Conservation (phyloP, 495 filamentous ascomycete genomes). For the Pyronema domesticum region DNA sequence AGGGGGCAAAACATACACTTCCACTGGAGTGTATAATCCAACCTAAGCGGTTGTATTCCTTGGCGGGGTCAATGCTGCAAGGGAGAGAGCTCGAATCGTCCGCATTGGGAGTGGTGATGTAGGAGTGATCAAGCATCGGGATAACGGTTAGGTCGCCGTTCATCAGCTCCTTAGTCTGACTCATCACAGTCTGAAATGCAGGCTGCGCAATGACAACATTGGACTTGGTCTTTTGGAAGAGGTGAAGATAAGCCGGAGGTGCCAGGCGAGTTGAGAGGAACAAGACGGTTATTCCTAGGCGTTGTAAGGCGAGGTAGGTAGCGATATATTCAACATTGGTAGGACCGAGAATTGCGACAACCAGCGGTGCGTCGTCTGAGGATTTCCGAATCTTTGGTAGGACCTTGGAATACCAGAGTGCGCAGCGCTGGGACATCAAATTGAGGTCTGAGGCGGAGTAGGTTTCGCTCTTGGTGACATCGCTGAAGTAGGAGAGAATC, state of each 20-base stretch:
- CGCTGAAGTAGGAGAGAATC: constrained; percentile 6
- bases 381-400: constrained; percentile 9
- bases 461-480: constrained; percentile 4
- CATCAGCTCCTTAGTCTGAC: constrained; percentile 6
- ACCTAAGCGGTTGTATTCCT: constrained; percentile 25
- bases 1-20: background rate
- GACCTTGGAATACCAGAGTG: constrained; percentile 10
- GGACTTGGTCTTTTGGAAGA: constrained; percentile 33
- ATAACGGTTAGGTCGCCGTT: background rate
- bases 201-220: constrained; percentile 30
- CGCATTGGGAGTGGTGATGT: background rate
- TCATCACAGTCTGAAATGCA: constrained; percentile 29
- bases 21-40: constrained; percentile 42
- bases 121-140: background rate
- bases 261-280: constrained; percentile 42
- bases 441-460: constrained; percentile 13
- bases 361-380: constrained; percentile 9
- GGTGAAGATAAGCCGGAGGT: constrained; percentile 32
- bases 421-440: constrained; percentile 12
- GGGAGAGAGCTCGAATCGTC: constrained; percentile 24
- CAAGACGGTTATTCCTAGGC: constrained; percentile 41
- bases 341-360: constrained; percentile 35
- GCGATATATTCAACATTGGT: constrained; percentile 40
- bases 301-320: constrained; percentile 39
- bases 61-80: constrained; percentile 25